Evolutionary conservation across 768 basidiomycete genomes (phyloP), one percentile per base, ranked within the genome.

Genomic region (Neoboletus subvelutipes): DNA sequence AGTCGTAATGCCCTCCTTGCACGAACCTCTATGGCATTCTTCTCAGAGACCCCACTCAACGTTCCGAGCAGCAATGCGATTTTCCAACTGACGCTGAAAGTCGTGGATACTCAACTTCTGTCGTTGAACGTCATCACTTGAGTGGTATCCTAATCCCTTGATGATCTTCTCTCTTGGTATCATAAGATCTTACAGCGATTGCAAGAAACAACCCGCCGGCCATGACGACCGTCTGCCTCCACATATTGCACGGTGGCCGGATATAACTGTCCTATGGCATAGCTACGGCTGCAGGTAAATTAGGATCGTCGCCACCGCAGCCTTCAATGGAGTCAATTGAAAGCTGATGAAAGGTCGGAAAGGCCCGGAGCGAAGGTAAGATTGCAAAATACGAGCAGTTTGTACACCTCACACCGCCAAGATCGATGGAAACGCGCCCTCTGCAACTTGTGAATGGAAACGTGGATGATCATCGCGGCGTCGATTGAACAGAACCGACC

Each of bases 321-420:
- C 33, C 26, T 51, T 50, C 13, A 24, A 28, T 20, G 6, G 24
- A 26, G 13, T 34, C 28, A 15, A 53, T 52, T 9, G 9, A 51
- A 26, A 20, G 37, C 9, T 12, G 17, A 8, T 5, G 7, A 6
- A 17, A 76, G 84, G 17, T 10, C 20, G 24, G 56, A 71, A 29
- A 72, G 87, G 87, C 0, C 86, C 87, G 2, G 80, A 4, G 77
- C 43, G 68, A 86, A n/a, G 82, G 85, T 45, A 20, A 65, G 80
- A 78, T 57, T 73, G 88, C 11, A 70, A 74, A n/a, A n/a, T n/a
- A 31, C 17, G 12, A 24, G 7, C 10, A 34, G 18, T 46, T 24
- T 7, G 18, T 26, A 33, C 15, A 10, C 31, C 13, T 18, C 4
- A 12, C 18, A 15, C 39, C 24, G 24, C 15, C 29, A 33, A 12